These are phyloP conservation scores for Hymenoscyphus scutula DNA, from an alignment of 2,329 filamentous ascomycete genomes.

Conservation along the genomic window DNA sequence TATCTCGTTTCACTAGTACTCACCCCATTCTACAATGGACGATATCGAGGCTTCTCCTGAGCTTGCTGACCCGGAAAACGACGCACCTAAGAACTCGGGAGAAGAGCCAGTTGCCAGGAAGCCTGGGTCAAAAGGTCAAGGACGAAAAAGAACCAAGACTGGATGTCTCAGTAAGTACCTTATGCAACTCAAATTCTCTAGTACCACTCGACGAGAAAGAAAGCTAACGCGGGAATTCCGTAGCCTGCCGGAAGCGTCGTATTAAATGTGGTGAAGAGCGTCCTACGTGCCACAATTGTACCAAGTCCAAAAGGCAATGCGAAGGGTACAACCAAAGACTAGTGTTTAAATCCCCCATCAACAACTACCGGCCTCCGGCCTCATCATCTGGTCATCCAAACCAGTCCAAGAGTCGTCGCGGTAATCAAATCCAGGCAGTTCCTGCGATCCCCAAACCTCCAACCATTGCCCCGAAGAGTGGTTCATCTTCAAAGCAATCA, in stretches of 20 bases:
- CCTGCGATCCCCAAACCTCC: constrained; percentile 2
- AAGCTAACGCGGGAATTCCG: background rate
- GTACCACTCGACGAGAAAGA: background rate
- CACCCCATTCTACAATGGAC: constrained; percentile 4
- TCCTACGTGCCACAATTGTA: constrained; percentile 78
- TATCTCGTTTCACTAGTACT: background rate
- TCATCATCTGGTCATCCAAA: constrained; percentile 29
- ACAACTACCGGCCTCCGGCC: constrained; percentile 49
- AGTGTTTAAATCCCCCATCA: constrained; percentile 72
- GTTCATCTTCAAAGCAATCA: constrained; percentile 8
- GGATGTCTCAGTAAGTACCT: constrained; percentile 75
- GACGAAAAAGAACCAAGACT: constrained; percentile 71
- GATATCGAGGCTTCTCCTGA: constrained; percentile 4
- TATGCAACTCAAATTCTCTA: background rate
- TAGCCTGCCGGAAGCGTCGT: constrained; percentile 86
- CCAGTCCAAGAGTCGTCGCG: constrained; percentile 14
- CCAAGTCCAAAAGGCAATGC: constrained; percentile 80
- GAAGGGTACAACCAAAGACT: constrained; percentile 82
- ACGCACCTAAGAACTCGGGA: constrained; percentile 11
- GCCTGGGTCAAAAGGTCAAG: constrained; percentile 30
- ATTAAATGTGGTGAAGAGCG: constrained; percentile 96
- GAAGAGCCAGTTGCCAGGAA: constrained; percentile 21
- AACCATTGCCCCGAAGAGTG: constrained; percentile 19
- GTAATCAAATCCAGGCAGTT: constrained; percentile 6
- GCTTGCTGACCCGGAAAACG: constrained; percentile 9